Evolutionary conservation across 2,329 filamentous ascomycete species (phyloP).

Genomic region (Trichophaea hybrida): DNA sequence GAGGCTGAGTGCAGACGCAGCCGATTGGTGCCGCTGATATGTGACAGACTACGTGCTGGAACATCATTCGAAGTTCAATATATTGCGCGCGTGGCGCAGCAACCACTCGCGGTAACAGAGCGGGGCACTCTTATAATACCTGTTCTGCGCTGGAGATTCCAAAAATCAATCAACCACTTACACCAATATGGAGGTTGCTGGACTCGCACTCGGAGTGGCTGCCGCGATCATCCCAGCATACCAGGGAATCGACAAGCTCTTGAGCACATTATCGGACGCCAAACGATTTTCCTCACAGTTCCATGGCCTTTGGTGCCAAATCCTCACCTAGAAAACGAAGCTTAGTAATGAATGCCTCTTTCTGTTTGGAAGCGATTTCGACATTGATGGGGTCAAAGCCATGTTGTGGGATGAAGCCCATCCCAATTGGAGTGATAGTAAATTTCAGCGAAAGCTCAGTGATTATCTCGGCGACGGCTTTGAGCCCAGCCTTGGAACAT

Average conservation of each 20-base stretch:
- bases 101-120: too few species aligned
- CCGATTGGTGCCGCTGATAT: too few species aligned
- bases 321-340: background rate
- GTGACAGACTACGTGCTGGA: too few species aligned
- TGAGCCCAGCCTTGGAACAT: background rate
- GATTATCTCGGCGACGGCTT: background rate
- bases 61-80: too few species aligned
- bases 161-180: too few species aligned
- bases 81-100: too few species aligned
- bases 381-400: background rate
- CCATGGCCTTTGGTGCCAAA: background rate
- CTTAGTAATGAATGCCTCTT: background rate
- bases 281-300: background rate
- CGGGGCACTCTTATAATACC: too few species aligned
- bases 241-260: background rate
- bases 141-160: too few species aligned
- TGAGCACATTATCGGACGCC: background rate
- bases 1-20: too few species aligned
- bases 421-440: background rate
- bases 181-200: background rate
- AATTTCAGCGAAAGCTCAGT: background rate
- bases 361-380: background rate
- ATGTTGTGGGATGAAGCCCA: background rate
- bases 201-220: background rate
- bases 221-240: slow-evolving; percentile 1